A percentile compares a stretch with the other conserved stretches of the same genome.
Conservation (phyloP, 768 basidiomycete genomes). For the Mycena latifolia region DNA sequence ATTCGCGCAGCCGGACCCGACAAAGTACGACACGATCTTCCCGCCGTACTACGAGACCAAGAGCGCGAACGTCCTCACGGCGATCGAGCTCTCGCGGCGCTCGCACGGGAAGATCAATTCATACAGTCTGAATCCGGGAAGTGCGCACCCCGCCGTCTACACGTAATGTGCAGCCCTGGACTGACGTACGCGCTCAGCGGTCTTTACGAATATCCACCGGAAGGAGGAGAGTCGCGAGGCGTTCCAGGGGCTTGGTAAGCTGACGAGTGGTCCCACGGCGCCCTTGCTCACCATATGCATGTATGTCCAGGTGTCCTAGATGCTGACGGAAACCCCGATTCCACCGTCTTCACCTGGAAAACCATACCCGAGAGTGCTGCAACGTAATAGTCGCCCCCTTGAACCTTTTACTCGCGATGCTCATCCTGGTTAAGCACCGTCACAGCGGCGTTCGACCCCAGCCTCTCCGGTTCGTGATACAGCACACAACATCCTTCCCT, state of each 20-base stretch:
- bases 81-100: constrained; percentile 13
- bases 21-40: no score
- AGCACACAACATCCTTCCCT: no score
- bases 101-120: constrained; percentile 10
- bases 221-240: no score
- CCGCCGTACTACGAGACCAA: constrained; percentile 15
- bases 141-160: no score
- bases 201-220: background rate
- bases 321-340: background rate
- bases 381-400: background rate
- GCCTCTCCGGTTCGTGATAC: no score
- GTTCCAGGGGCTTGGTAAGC: background rate
- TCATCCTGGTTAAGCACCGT: background rate
- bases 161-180: no score
- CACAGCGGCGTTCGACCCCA: background rate
- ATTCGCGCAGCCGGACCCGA: no score
- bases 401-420: background rate
- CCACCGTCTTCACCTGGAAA: background rate
- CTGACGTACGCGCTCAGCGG: background rate
- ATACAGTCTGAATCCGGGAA: constrained; percentile 25
- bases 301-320: background rate
- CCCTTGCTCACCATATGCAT: no score
- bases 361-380: constrained; percentile 1
- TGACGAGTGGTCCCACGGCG: no score
- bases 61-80: constrained; percentile 17